phyloP scores from a whole-genome alignment of 1,139 yeast genomes.

The Magnusiomyces suaveolens region DNA sequence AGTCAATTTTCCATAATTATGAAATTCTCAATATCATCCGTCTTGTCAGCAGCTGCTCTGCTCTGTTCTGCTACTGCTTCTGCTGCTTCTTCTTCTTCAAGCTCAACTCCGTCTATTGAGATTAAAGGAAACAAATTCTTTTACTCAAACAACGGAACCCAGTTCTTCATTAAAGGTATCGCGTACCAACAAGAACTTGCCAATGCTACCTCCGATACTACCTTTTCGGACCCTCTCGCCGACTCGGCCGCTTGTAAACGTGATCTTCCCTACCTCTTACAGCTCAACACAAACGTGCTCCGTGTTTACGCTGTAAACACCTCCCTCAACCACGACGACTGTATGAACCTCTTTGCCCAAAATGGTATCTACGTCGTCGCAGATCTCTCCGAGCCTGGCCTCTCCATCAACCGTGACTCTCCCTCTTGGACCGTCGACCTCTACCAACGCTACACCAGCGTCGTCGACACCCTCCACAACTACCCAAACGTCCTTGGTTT shows the following conservation, averaged over 20 bases:
- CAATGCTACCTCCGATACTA: slow-evolving; percentile 38
- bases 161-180: slow-evolving; percentile 71
- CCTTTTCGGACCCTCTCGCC: slow-evolving; percentile 66
- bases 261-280: slow-evolving; percentile 61
- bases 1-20: background rate
- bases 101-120: slow-evolving; percentile 52
- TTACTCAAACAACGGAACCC: slow-evolving; percentile 70
- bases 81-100: slow-evolving; percentile 34
- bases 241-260: slow-evolving; percentile 59
- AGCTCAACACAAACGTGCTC: slow-evolving; percentile 70
- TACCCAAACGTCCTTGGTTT: slow-evolving; percentile 85
- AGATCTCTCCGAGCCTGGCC: slow-evolving; percentile 78
- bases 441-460: slow-evolving; percentile 42
- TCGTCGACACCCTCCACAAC: slow-evolving; percentile 68
- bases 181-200: slow-evolving; percentile 72
- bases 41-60: slow-evolving; percentile 15
- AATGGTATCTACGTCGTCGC: slow-evolving; percentile 87
- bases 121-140: slow-evolving; percentile 50
- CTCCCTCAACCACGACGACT: slow-evolving; percentile 66
- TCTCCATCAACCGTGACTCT: slow-evolving; percentile 74
- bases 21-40: slow-evolving; percentile 17
- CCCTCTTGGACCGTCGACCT: slow-evolving; percentile 57
- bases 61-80: slow-evolving; percentile 21
- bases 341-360: slow-evolving; percentile 81
- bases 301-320: slow-evolving; percentile 85